phyloP scores from a whole-genome alignment of 2,329 filamentous ascomycete species.

The Colletotrichum tanaceti region DNA sequence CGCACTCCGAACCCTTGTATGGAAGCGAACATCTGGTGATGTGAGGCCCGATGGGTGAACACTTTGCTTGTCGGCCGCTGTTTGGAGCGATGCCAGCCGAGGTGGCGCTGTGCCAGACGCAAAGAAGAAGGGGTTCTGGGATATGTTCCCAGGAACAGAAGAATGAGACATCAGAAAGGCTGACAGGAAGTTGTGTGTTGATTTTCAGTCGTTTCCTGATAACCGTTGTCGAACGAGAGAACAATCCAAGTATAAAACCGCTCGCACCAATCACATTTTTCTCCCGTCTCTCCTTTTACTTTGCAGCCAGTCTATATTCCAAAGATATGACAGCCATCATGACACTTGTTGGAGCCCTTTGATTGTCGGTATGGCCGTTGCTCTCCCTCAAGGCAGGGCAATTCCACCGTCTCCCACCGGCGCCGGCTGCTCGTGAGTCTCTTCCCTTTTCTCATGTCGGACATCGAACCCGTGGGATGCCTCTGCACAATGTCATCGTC shows the following conservation, averaged over 20 bases:
- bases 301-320: not conserved
- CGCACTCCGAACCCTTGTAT: not conserved
- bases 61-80: not conserved
- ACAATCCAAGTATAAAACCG: slow-evolving; percentile 5
- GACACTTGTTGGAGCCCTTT: slow-evolving; percentile 4
- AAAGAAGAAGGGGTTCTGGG: slow-evolving; percentile 1
- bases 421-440: slow-evolving; percentile 24
- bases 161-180: no score
- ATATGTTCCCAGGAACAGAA: no score
- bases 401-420: slow-evolving; percentile 20
- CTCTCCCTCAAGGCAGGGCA: slow-evolving; percentile 33
- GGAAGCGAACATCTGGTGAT: not conserved
- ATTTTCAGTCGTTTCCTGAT: not conserved
- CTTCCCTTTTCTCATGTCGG: not conserved
- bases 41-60: not conserved
- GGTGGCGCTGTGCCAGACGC: slow-evolving; percentile 6
- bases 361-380: slow-evolving; percentile 20
- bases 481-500: no score
- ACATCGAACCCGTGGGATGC: no score
- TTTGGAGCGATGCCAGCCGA: not conserved
- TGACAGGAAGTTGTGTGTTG: no score
- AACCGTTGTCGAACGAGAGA: not conserved
- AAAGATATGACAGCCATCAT: not conserved
- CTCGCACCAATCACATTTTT: not conserved
- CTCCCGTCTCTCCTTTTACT: not conserved